Evolutionary conservation across 129 eudicot genomes (phyloP), one percentile per base, ranked within the genome.

Genomic region (Centella asiatica): DNA sequence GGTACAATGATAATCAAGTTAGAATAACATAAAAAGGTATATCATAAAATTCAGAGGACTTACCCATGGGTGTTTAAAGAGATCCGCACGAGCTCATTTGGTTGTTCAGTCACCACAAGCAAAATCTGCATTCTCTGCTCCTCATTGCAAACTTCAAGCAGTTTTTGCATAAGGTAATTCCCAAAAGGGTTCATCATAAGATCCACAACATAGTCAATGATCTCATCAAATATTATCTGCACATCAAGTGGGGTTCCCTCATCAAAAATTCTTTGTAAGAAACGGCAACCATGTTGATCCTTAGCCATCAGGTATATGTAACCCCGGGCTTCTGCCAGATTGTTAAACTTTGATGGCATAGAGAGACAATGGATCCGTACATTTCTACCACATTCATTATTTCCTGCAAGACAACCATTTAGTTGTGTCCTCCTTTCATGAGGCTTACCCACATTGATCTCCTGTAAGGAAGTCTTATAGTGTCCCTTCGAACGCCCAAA

Each of bases 51-150:
- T 12, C 5, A 32, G 26, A 48, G 36, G 26, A 8, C 27, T 12
- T 76, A 88, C 96, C 96, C 96, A 76, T 88, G 95, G 26, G 90
- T 77, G 59, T 85, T 80, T 49, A 85, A 59, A 12, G 83, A 85
- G 58, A 85, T 83, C 23, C 72, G 76, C 17, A 89, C 78, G 42
- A 89, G 83, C 27, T 77, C 74, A 36, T 85, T 80, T 22, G 73
- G 83, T 29, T 82, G 78, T 54, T 48, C 69, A 51, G 88, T 80
- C 26, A 80, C 80, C 36, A 56, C 57, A 18, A 77, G 76, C 69
- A 83, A 49, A 49, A 90, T 77, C 22, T 47, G 81, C 87, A 77
- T 77, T 59, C 83, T 77, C 77, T 90, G 97, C 34, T 90, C 90
- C 63, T 86, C 63, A 33, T 19, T 77, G 69, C 89, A 82, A 44